Percentiles rank a stretch among this genome's conserved stretches.
Evolutionary conservation across 768 basidiomycete genomes (phyloP).

Genomic region (Mycena epipterygia): DNA sequence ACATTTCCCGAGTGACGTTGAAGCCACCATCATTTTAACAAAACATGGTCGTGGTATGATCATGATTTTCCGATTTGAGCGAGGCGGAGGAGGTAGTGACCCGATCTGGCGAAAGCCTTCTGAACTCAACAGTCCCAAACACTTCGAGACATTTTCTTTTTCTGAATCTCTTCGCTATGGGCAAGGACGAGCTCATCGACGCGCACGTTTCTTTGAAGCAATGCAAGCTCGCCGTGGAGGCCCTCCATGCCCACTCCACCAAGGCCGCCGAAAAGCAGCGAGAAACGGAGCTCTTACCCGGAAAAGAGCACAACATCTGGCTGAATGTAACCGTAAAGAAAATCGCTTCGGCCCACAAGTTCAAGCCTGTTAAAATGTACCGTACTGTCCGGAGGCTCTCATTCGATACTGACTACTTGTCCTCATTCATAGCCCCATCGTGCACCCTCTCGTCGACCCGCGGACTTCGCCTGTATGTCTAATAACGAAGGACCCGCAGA

Average conservation of each 20-base stretch:
- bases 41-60: no score
- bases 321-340: conserved; percentile 89
- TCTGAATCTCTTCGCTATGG: conserved; percentile 44
- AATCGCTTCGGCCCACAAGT: conserved; percentile 77
- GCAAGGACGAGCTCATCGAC: conserved; percentile 72
- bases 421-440: conserved; percentile 70
- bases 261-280: conserved; percentile 75
- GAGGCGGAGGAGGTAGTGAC: no score
- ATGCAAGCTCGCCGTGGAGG: conserved; percentile 82
- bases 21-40: no score
- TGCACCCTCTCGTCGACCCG: conserved; percentile 87
- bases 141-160: background rate
- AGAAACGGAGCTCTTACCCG: conserved; percentile 80
- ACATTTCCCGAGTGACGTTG: no score
- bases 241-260: conserved; percentile 79
- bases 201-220: conserved; percentile 78
- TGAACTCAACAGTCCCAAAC: background rate
- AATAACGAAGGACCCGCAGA: conserved; percentile 95
- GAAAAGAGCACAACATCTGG: conserved; percentile 91
- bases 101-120: no score
- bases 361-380: conserved; percentile 90
- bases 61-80: no score
- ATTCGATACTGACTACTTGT: background rate
- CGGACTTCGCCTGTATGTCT: conserved; percentile 86
- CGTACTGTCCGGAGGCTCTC: conserved; percentile 44